phyloP scores from a whole-genome alignment of 73 alveolate genomes.

The Paramecium sonneborni region DNA sequence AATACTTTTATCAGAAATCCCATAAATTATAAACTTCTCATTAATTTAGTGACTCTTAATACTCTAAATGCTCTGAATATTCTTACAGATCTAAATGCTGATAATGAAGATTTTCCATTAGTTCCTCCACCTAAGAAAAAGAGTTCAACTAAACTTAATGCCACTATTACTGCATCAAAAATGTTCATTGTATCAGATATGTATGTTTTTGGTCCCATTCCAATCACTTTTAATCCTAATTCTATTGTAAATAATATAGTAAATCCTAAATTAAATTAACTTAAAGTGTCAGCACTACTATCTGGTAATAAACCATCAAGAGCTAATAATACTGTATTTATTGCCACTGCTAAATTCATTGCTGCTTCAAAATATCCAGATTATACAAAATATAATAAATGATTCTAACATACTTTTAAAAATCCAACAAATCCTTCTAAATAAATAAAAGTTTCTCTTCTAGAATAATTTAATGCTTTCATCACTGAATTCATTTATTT shows the following conservation, averaged over 20 bases:
- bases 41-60: constrained; percentile 83
- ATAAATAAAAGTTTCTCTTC: not conserved
- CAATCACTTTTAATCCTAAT: constrained; percentile 83
- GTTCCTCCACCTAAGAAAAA: constrained; percentile 51
- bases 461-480: constrained; percentile 28
- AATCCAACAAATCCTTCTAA: constrained; percentile 3
- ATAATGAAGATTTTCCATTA: constrained; percentile 53
- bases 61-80: constrained; percentile 85
- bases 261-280: constrained; percentile 70
- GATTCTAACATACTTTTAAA: not conserved
- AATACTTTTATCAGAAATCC: constrained; percentile 76
- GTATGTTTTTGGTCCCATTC: constrained; percentile 76
- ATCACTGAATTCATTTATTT: not conserved
- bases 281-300: not conserved
- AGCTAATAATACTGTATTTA: constrained; percentile 88
- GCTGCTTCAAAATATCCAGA: constrained; percentile 18
- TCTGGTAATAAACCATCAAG: constrained; percentile 65
- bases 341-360: constrained; percentile 80
- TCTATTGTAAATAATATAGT: constrained; percentile 84
- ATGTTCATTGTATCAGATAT: constrained; percentile 70
- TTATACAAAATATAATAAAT: not conserved
- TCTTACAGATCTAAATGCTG: constrained; percentile 78
- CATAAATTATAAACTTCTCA: constrained; percentile 82
- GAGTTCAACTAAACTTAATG: constrained; percentile 58
- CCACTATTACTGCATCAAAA: constrained; percentile 61